Evolutionary conservation across 148 eudicot genomes (phyloP), one percentile per base, ranked within the genome.

Genomic region (Heliamphora exappendiculata): DNA sequence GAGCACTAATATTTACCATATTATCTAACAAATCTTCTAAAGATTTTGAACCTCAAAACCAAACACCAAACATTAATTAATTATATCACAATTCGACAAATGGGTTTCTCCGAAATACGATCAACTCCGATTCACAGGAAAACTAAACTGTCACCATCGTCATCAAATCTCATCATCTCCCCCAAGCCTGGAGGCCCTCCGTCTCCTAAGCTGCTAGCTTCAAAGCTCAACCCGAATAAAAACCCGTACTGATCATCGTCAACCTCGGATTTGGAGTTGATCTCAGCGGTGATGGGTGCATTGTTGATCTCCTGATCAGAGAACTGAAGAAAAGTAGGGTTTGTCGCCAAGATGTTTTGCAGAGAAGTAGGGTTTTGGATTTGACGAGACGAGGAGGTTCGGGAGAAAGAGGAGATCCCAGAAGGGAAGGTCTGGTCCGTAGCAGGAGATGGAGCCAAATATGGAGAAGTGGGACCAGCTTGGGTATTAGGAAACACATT

Each of bases 101-200:
- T 55, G 20, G 11, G 50, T 54, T 74, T 42, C 34, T 14, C n/a
- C n/a, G 47, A n/a, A 62, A 7, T 24, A 10, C 44, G 62, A 70
- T 37, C 28, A 33, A 44, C 3, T 44, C n/a, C 29, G 45, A 19
- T 24, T 81, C 76, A 87, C 28, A 85, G 55, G 76, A 81, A 86
- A 71, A 80, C 78, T 58, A 73, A 74, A 69, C 86, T 75, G 70
- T 74, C 70, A 54, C n/a, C n/a, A n/a, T 84, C 82, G 60, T 85
- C 87, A 57, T 84, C 91, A 79, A 87, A 93, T 70, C 79, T 64
- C 86, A 87, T 80, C n/a, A n/a, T n/a, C n/a, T 87, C 90, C 24
- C 80, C 87, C 53, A 88, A 75, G 37, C 68, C 66, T 53, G 81
- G 63, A 19, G 81, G 65, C 51, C 51, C 68, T 53, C 76, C 85